Conservation (phyloP, 352 stramenopile species). For the Pythium biforme region DNA sequence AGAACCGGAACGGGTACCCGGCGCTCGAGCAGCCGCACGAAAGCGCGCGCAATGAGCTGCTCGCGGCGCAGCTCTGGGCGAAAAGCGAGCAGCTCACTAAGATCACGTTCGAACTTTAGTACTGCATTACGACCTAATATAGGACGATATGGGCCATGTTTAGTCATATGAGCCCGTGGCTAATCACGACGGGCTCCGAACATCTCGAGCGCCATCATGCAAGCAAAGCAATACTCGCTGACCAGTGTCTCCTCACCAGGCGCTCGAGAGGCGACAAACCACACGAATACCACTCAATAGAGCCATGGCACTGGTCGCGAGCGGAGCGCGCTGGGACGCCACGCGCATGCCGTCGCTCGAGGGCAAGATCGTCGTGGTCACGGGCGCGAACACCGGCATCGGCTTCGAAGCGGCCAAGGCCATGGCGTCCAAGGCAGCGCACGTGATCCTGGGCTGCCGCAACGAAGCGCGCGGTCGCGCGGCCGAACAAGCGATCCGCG, state of each 20-base stretch:
- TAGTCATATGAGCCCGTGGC: not conserved
- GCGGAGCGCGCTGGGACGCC: slow-evolving; percentile 20
- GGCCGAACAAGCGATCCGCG: slow-evolving; percentile 8
- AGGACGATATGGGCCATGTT: not conserved
- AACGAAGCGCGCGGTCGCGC: slow-evolving; percentile 8
- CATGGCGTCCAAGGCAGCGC: slow-evolving; percentile 52
- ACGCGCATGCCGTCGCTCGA: slow-evolving; percentile 31
- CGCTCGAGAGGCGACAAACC: not conserved
- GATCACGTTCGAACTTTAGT: slow-evolving; percentile 11
- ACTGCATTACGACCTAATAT: slow-evolving; percentile 11
- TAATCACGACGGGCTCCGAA: slow-evolving; percentile 2
- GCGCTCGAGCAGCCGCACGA: slow-evolving; percentile 3
- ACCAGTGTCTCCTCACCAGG: not conserved
- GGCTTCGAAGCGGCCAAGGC: slow-evolving; percentile 68
- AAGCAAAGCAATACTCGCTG: not conserved
- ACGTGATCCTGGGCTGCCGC: slow-evolving; percentile 87
- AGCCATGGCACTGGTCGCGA: slow-evolving; percentile 6
- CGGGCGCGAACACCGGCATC: slow-evolving; percentile 84
- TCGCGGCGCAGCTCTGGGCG: slow-evolving; percentile 23
- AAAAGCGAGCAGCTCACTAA: slow-evolving; percentile 22
- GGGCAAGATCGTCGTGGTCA: slow-evolving; percentile 78
- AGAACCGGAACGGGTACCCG: slow-evolving; percentile 11
- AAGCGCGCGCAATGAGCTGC: not conserved
- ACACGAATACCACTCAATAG: not conserved
- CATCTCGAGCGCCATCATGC: not conserved